A percentile compares a stretch with the other conserved stretches of the same genome.
Evolutionary conservation across 2,329 filamentous ascomycete genomes (phyloP).

Genomic region (Biscogniauxia mediterranea): DNA sequence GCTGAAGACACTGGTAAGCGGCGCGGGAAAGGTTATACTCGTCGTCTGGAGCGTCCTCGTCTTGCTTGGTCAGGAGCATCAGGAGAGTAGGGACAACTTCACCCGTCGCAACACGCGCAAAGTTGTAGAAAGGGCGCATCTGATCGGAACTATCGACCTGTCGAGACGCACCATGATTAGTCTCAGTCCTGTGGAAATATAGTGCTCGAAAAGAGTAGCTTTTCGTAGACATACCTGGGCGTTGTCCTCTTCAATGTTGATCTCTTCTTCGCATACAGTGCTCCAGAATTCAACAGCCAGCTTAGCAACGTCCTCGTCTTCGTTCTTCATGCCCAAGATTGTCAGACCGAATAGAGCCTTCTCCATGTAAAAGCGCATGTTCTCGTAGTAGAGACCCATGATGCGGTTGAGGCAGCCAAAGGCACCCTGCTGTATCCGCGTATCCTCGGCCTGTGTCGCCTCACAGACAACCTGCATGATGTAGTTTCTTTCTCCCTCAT

Average conservation of each 20-base stretch:
- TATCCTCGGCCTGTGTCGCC: constrained; percentile 90
- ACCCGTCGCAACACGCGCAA: constrained; percentile 85
- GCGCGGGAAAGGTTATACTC: constrained; percentile 97
- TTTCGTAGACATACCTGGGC: constrained; percentile 55
- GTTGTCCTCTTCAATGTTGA: constrained; percentile 97
- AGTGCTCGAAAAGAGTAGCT: neutral
- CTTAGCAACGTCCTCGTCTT: constrained; percentile 97
- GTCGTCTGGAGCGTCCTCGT: constrained; percentile 93
- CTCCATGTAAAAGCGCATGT: constrained; percentile 99
- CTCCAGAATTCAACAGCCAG: constrained; percentile 99
- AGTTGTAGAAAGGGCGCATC: constrained; percentile 92
- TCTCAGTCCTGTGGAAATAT: constrained; percentile 1
- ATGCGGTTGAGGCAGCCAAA: constrained; percentile 98
- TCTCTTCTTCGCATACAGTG: constrained; percentile 99
- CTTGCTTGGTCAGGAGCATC: constrained; percentile 88
- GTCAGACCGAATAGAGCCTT: constrained; percentile 97
- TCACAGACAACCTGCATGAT: constrained; percentile 99
- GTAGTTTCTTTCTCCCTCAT: constrained; percentile 98
- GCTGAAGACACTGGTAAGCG: constrained; percentile 92
- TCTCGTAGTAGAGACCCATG: constrained; percentile 98
- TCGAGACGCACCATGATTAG: constrained; percentile 13
- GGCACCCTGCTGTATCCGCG: constrained; percentile 88
- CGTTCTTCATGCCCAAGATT: constrained; percentile 97
- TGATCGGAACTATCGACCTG: constrained; percentile 73
- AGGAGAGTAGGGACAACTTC: constrained; percentile 94